Conservation (phyloP, 2,329 filamentous ascomycete species). For the Hymenoscyphus scutula region DNA sequence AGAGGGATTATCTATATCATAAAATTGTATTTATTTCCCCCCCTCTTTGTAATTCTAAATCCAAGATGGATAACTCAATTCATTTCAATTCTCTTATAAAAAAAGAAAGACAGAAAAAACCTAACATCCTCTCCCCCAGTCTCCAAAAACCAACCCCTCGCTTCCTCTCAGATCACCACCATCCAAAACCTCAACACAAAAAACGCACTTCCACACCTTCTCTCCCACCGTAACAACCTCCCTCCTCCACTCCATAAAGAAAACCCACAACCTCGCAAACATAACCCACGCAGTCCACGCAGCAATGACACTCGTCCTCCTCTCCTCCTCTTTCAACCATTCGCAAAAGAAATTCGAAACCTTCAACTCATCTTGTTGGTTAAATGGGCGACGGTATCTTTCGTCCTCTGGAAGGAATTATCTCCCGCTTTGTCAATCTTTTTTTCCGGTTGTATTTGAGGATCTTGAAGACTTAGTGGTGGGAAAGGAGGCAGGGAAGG, state of each 20-base stretch:
- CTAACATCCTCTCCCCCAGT: conserved; percentile 6
- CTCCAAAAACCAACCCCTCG: conserved; percentile 5
- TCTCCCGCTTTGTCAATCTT: conserved; percentile 24
- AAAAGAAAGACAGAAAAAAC: too few species aligned
- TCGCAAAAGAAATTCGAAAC: not conserved
- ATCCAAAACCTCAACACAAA: conserved; percentile 14
- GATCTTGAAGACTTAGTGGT: conserved; percentile 11
- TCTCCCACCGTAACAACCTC: conserved; percentile 6
- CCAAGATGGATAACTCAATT: too few species aligned
- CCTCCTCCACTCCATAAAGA: conserved; percentile 18
- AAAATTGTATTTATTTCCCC: conserved; percentile 15
- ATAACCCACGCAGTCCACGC: conserved; percentile 24
- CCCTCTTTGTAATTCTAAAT: too few species aligned
- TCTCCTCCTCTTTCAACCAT: conserved; percentile 6
- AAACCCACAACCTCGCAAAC: conserved; percentile 14
- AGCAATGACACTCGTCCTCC: conserved; percentile 20
- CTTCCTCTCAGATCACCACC: not conserved
- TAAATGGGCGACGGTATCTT: conserved; percentile 27
- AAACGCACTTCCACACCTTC: conserved; percentile 20
- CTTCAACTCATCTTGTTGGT: conserved; percentile 27
- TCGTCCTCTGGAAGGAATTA: conserved; percentile 9
- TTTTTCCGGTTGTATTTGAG: conserved; percentile 22
- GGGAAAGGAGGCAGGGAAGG: too few species aligned
- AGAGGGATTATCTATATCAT: conserved; percentile 18
- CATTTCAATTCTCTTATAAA: too few species aligned